These are phyloP conservation scores for Populus tomentosa DNA, from an alignment of 441 rosid genomes.

Conservation along the genomic window DNA sequence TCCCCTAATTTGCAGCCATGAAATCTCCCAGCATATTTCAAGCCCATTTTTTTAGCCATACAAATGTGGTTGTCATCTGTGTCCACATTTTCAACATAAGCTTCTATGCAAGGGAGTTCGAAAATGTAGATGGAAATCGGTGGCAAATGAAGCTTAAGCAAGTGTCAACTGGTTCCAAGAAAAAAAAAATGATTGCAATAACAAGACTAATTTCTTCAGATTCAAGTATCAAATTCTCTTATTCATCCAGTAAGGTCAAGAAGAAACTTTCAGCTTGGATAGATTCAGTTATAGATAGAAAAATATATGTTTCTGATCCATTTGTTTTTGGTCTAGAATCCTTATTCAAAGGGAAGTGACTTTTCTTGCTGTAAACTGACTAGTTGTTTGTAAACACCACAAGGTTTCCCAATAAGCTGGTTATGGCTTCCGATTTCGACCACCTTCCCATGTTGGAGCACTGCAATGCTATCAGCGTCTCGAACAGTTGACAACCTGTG, in stretches of 20 bases:
- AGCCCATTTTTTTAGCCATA: neutral
- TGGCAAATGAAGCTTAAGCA: neutral
- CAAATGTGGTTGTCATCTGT: neutral
- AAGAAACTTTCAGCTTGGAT: neutral
- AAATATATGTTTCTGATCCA: neutral
- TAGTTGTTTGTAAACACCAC: constrained; percentile 53
- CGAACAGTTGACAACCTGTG: constrained; percentile 70
- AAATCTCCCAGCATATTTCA: neutral
- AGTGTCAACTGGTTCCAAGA: neutral
- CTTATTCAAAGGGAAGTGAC: neutral
- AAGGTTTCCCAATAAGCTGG: constrained; percentile 41
- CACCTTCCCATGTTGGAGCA: constrained; percentile 57
- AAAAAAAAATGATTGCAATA: neutral
- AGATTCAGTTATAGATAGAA: neutral
- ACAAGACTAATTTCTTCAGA: neutral
- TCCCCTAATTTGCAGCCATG: neutral
- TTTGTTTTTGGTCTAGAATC: neutral
- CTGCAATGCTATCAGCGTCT: constrained; percentile 53
- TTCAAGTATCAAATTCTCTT: neutral
- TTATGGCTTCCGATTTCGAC: constrained; percentile 68
- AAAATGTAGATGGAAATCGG: neutral
- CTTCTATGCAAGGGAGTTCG: too few relatives aligned
- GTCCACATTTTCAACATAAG: neutral
- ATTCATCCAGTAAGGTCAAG: neutral
- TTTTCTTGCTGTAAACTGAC: constrained; percentile 50